phyloP scores from a whole-genome alignment of 2,329 filamentous ascomycete species.

The Pestalotiopsis sp. region DNA sequence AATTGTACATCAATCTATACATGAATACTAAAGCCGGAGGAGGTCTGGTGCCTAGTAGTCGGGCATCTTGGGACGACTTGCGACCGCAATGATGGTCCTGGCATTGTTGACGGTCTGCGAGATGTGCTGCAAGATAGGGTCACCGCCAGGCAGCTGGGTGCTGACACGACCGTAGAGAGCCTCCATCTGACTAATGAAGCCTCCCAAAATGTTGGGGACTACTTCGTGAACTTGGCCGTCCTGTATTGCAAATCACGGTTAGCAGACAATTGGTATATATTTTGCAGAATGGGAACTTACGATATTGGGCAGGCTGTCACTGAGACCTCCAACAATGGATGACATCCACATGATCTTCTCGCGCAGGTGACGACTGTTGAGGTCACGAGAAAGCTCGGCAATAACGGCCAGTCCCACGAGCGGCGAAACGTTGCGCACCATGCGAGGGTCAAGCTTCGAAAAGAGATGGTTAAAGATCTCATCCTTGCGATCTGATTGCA shows the following conservation, averaged over 20 bases:
- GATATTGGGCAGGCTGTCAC: constrained; percentile 48
- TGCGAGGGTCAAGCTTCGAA: constrained; percentile 51
- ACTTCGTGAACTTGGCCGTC: constrained; percentile 52
- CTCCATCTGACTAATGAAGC: constrained; percentile 55
- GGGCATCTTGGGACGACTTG: constrained; percentile 20
- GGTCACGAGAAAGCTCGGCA: constrained; percentile 63
- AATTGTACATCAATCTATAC: constrained; percentile 10
- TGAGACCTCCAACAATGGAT: constrained; percentile 58
- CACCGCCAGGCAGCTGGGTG: constrained; percentile 44
- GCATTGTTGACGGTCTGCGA: constrained; percentile 43
- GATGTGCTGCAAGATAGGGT: constrained; percentile 52
- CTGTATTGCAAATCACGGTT: not conserved
- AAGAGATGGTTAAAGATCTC: constrained; percentile 64
- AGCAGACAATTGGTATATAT: not conserved
- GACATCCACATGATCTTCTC: constrained; percentile 65
- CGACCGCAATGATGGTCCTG: constrained; percentile 26
- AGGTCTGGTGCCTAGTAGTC: constrained; percentile 21
- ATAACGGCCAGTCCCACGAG: constrained; percentile 67
- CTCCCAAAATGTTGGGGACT: constrained; percentile 59
- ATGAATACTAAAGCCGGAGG: not conserved
- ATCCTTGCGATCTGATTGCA: constrained; percentile 65
- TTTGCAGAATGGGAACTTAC: constrained; percentile 44
- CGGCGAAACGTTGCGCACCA: constrained; percentile 60
- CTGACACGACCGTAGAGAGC: constrained; percentile 55
- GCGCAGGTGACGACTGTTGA: constrained; percentile 55